Conservation (phyloP, 768 basidiomycete species). For the Rhodotorula paludigena region DNA sequence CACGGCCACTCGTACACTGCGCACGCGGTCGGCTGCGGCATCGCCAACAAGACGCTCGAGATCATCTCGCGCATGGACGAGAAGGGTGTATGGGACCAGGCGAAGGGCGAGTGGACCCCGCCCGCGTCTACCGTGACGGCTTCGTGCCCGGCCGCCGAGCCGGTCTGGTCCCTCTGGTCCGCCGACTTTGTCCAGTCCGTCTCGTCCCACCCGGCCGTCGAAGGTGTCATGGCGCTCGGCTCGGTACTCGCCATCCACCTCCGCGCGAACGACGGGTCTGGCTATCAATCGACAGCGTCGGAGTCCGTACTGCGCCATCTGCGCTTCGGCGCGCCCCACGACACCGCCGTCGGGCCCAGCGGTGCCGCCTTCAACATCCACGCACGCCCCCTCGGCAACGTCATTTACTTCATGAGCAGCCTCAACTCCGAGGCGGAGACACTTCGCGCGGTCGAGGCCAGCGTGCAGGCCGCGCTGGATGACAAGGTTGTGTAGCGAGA, state of each 20-base stretch:
- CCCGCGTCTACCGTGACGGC: not conserved
- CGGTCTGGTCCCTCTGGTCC: constrained; percentile 30
- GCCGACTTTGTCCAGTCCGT: constrained; percentile 17
- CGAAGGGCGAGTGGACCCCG: constrained; percentile 60
- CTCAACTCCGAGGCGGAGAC: constrained; percentile 58
- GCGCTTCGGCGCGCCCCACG: constrained; percentile 41
- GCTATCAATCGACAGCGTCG: constrained; percentile 57
- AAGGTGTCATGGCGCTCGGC: constrained; percentile 24
- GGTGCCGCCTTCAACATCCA: constrained; percentile 61
- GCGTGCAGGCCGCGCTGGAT: constrained; percentile 11
- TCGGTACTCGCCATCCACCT: constrained; percentile 35
- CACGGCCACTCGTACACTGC: constrained; percentile 97
- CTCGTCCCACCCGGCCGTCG: constrained; percentile 16
- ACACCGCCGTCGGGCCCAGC: constrained; percentile 48
- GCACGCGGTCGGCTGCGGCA: constrained; percentile 84
- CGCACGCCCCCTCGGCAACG: constrained; percentile 80
- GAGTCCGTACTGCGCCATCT: constrained; percentile 59
- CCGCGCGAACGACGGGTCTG: not conserved
- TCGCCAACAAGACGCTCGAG: constrained; percentile 73
- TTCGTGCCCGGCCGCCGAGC: not conserved
- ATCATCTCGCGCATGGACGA: constrained; percentile 58
- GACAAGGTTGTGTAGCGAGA: not conserved
- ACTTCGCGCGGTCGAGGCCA: constrained; percentile 36
- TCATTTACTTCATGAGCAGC: constrained; percentile 88
- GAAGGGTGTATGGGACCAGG: constrained; percentile 57